phyloP scores from a whole-genome alignment of 1,284 basidiomycete species.

The Trichosporon inkin region DNA sequence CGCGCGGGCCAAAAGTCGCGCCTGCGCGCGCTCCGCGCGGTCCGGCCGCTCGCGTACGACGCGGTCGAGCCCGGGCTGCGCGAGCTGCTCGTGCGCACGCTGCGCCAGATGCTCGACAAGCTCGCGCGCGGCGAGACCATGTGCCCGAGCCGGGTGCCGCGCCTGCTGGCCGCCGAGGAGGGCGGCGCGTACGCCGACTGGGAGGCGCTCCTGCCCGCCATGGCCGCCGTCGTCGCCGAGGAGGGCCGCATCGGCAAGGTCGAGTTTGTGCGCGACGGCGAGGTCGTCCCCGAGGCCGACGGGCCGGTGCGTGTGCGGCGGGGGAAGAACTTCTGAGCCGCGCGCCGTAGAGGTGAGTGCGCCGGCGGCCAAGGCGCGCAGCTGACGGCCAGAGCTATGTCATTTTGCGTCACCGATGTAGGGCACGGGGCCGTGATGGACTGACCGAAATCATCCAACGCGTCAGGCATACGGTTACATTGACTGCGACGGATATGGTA shows the following conservation, averaged over 20 bases:
- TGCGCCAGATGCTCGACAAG: neutral
- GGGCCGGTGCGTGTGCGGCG: slow-evolving; percentile 10
- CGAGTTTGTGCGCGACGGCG: neutral
- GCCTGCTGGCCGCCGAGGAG: slow-evolving; percentile 1
- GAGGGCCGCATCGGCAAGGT: slow-evolving; percentile 1
- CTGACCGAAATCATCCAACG: too few species aligned
- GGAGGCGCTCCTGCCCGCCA: slow-evolving; percentile 9
- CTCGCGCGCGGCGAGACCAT: neutral
- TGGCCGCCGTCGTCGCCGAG: slow-evolving; percentile 10
- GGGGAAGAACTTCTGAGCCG: slow-evolving; percentile 6
- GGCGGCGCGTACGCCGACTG: slow-evolving; percentile 10
- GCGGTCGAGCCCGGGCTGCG: neutral
- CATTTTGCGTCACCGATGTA: too few species aligned
- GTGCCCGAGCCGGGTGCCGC: slow-evolving; percentile 14
- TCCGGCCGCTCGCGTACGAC: neutral
- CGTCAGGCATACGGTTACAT: too few species aligned
- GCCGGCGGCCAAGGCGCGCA: too few species aligned
- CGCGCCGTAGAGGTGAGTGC: too few species aligned
- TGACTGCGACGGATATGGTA: too few species aligned
- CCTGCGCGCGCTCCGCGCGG: slow-evolving; percentile 8
- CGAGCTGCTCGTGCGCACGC: neutral
- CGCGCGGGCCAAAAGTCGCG: slow-evolving; percentile 14
- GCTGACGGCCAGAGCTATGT: too few species aligned
- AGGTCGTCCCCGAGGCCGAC: neutral
- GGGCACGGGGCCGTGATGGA: too few species aligned